These are phyloP conservation scores for Cucumis hystrix DNA, from an alignment of 306 rosid genomes.

Conservation along the genomic window DNA sequence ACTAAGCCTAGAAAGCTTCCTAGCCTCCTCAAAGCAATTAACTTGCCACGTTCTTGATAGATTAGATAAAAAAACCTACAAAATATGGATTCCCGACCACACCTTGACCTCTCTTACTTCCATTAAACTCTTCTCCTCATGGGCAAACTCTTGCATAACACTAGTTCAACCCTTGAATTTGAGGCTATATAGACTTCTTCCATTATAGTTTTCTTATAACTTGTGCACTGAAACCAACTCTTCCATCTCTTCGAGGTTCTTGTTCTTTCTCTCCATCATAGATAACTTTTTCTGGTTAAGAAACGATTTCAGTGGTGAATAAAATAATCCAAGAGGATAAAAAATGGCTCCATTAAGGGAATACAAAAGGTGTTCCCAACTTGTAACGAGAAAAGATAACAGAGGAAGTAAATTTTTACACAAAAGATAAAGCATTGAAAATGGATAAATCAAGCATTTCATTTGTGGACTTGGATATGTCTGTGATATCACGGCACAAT, in stretches of 20 bases:
- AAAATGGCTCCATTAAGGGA: no score
- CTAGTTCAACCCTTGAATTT: neutral
- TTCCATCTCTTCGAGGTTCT: neutral
- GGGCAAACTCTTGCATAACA: neutral
- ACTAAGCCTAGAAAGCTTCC: neutral
- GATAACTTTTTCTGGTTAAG: neutral
- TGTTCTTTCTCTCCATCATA: neutral
- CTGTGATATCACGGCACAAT: no score
- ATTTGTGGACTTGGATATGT: no score
- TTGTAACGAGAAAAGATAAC: no score
- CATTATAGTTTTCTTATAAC: neutral
- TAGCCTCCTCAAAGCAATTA: neutral
- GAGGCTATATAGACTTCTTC: neutral
- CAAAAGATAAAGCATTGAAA: no score
- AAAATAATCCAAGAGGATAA: no score
- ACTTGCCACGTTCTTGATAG: neutral
- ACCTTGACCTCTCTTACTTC: neutral
- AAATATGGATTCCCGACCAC: neutral
- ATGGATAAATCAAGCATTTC: no score
- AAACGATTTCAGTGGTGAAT: no score
- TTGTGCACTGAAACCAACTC: neutral
- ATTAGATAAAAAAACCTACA: neutral
- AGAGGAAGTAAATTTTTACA: no score
- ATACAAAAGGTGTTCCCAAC: no score
- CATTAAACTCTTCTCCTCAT: neutral